Conservation (phyloP, 2,329 filamentous ascomycete species). For the Aspergillus unguis region DNA sequence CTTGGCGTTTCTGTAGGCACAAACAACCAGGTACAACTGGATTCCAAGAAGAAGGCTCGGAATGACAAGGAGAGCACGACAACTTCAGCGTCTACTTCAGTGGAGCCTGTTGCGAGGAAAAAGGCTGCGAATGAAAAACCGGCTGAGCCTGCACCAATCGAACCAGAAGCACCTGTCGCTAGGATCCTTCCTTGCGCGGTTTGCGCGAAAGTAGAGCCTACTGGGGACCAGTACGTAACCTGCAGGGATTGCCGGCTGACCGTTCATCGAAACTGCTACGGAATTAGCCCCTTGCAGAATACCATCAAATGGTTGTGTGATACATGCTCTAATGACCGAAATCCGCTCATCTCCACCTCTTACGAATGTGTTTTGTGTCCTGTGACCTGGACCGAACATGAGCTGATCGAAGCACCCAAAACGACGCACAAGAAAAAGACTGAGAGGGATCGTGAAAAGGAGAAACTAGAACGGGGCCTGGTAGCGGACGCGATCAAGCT, state of each 20-base stretch:
- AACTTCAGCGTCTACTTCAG: slow-evolving; percentile 43
- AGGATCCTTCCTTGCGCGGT: slow-evolving; percentile 79
- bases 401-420: slow-evolving; percentile 80
- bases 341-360: slow-evolving; percentile 84
- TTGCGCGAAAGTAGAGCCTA: slow-evolving; percentile 70
- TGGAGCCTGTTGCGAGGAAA: slow-evolving; percentile 57
- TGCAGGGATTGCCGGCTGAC: slow-evolving; percentile 88
- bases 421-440: slow-evolving; percentile 81
- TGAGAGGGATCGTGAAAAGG: slow-evolving; percentile 86
- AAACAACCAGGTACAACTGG: slow-evolving; percentile 36
- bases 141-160: slow-evolving; percentile 56
- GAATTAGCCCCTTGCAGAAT: slow-evolving; percentile 67
- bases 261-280: slow-evolving; percentile 90
- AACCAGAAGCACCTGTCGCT: slow-evolving; percentile 75
- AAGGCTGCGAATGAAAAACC: slow-evolving; percentile 58
- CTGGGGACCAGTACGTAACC: slow-evolving; percentile 68
- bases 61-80: slow-evolving; percentile 51
- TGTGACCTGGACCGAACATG: slow-evolving; percentile 73
- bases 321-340: slow-evolving; percentile 92
- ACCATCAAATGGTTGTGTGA: slow-evolving; percentile 89
- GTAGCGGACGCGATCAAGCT: slow-evolving; percentile 74
- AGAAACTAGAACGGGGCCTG: slow-evolving; percentile 79
- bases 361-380: slow-evolving; percentile 94
- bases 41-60: slow-evolving; percentile 62
- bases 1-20: slow-evolving; percentile 41